Evolutionary conservation across 306 rosid genomes (phyloP).

Genomic region (Datisca glomerata): DNA sequence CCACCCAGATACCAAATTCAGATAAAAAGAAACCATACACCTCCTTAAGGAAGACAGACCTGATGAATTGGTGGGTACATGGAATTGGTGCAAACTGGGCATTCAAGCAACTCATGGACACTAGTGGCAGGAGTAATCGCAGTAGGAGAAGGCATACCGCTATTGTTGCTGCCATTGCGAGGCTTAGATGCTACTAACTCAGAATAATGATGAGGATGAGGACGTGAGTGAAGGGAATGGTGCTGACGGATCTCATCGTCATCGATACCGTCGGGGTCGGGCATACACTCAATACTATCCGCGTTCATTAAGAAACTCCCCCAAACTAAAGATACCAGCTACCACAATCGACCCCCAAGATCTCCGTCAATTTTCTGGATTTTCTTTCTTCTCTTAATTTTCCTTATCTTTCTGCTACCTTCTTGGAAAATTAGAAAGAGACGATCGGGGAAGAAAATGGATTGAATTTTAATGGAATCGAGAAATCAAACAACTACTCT

Average conservation of each 20-base stretch:
- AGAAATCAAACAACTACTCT: no score
- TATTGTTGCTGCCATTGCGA: slow-evolving; percentile 40
- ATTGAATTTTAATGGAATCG: no score
- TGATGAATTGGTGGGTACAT: slow-evolving; percentile 98
- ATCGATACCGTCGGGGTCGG: slow-evolving; percentile 67
- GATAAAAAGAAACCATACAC: no score
- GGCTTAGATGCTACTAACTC: slow-evolving; percentile 61
- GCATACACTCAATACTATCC: slow-evolving; percentile 82
- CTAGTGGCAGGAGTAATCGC: slow-evolving; percentile 81
- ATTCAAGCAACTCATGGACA: slow-evolving; percentile 89
- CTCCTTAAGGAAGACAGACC: slow-evolving; percentile 43
- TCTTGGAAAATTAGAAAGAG: slow-evolving; percentile 8
- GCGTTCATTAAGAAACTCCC: slow-evolving; percentile 46
- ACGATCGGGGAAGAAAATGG: slow-evolving; percentile 14
- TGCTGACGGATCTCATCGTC: slow-evolving; percentile 86
- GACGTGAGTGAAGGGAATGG: slow-evolving; percentile 34
- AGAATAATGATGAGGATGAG: slow-evolving; percentile 48
- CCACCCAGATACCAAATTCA: no score
- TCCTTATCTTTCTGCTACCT: neutral
- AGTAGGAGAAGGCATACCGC: slow-evolving; percentile 27
- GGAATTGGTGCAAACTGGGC: slow-evolving; percentile 94
- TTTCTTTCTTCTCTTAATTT: slow-evolving; percentile 1
- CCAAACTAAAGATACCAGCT: slow-evolving; percentile 11
- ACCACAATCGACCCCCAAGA: slow-evolving; percentile 4
- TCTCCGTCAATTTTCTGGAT: slow-evolving; percentile 1